Conservation (phyloP, 257 asterid genomes). For the Solanum etuberosum region DNA sequence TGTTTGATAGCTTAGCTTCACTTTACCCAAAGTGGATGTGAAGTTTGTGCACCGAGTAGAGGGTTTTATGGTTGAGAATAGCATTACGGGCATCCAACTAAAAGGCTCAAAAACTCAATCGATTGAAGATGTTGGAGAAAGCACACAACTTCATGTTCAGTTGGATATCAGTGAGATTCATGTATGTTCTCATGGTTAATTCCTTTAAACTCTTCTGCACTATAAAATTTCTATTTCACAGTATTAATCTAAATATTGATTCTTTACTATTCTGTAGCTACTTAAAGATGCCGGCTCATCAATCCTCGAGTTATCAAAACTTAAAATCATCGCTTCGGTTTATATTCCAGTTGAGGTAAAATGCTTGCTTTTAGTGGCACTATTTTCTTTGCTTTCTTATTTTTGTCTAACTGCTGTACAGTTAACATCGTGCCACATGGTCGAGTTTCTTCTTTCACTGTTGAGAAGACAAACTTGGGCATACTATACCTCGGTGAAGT, state of each 20-base stretch:
- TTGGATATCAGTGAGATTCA: constrained; percentile 90
- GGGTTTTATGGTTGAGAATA: constrained; percentile 61
- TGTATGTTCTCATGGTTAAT: constrained; percentile 38
- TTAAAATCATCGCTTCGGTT: constrained; percentile 56
- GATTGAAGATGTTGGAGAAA: constrained; percentile 66
- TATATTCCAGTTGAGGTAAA: constrained; percentile 82
- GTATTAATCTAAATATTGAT: constrained; percentile 9
- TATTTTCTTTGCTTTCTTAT: not conserved
- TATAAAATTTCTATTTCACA: not conserved
- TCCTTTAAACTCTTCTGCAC: not conserved
- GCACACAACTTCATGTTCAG: constrained; percentile 64
- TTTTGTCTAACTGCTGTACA: not conserved
- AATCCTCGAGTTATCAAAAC: constrained; percentile 70
- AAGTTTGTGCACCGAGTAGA: constrained; percentile 52
- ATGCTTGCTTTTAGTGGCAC: not conserved
- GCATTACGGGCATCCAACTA: constrained; percentile 77
- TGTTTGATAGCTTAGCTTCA: constrained; percentile 59
- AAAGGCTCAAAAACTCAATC: constrained; percentile 63
- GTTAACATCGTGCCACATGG: not conserved
- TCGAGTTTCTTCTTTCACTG: not conserved
- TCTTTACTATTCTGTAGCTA: constrained; percentile 47
- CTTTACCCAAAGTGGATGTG: constrained; percentile 70
- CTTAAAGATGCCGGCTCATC: constrained; percentile 78
- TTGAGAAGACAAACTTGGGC: not conserved
- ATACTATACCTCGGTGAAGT: not conserved